Evolutionary conservation across 257 asterid species (phyloP).

Genomic region (Phtheirospermum japonicum): DNA sequence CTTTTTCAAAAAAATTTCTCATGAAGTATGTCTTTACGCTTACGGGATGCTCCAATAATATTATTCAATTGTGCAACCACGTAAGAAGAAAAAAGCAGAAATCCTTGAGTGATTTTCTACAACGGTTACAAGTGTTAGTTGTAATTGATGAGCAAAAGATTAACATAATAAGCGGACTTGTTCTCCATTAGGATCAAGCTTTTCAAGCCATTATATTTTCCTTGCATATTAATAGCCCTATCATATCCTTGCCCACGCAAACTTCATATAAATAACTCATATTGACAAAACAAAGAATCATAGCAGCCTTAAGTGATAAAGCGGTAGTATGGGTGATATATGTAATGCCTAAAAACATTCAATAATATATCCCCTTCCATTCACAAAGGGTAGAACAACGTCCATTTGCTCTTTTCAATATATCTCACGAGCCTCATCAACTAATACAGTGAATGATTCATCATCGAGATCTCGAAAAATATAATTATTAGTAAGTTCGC

Average conservation of each 20-base stretch:
- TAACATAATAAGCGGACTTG: too few relatives aligned
- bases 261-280: too few relatives aligned
- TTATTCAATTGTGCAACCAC: neutral
- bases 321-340: neutral
- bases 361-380: neutral
- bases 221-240: too few relatives aligned
- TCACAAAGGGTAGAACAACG: neutral
- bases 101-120: neutral
- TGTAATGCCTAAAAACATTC: neutral
- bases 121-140: too few relatives aligned
- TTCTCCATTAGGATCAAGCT: too few relatives aligned
- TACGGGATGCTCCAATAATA: neutral
- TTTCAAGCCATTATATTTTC: too few relatives aligned
- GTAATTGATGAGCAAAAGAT: too few relatives aligned
- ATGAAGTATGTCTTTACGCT: neutral
- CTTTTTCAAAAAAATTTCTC: neutral
- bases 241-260: too few relatives aligned
- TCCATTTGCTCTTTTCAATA: neutral
- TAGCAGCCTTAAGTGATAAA: neutral
- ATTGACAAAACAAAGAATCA: neutral
- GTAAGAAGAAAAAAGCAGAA: neutral
- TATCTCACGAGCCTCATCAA: neutral
- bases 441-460: neutral
- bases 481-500: neutral
- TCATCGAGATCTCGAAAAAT: neutral